Conservation (phyloP, 2,329 filamentous ascomycete species). For the Lachnellula suecica region DNA sequence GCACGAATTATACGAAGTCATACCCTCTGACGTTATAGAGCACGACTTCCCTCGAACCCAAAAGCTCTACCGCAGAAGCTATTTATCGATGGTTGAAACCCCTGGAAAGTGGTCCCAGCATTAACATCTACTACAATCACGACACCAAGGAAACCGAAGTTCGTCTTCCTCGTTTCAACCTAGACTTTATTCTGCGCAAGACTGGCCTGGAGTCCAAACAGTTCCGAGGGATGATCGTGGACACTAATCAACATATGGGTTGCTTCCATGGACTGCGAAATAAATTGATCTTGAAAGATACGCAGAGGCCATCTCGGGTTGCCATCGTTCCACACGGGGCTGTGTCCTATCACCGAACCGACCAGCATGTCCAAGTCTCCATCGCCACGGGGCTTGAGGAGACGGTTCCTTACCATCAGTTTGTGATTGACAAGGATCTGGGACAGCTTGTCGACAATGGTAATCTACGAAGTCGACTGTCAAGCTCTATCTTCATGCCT, state of each 20-base stretch:
- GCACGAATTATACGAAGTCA: conserved; percentile 11
- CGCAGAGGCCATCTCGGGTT: conserved; percentile 38
- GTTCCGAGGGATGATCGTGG: conserved; percentile 49
- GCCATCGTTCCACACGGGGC: conserved; percentile 54
- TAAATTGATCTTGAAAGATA: conserved; percentile 56
- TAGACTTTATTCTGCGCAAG: conserved; percentile 43
- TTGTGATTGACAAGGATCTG: conserved; percentile 48
- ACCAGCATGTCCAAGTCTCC: conserved; percentile 38
- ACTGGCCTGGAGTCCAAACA: conserved; percentile 44
- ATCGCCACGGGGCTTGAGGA: conserved; percentile 47
- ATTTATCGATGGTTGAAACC: conserved; percentile 36
- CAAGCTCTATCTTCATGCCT: conserved; percentile 50
- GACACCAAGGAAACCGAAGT: conserved; percentile 27
- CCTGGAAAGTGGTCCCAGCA: conserved; percentile 36
- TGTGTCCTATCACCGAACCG: conserved; percentile 25
- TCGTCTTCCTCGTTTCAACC: conserved; percentile 45
- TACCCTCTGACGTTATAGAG: conserved; percentile 8
- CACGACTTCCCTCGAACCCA: conserved; percentile 24
- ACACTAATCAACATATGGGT: conserved; percentile 46
- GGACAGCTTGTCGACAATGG: conserved; percentile 50
- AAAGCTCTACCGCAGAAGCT: conserved; percentile 34
- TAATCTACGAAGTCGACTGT: conserved; percentile 50
- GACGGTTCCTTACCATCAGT: conserved; percentile 49
- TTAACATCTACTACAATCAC: conserved; percentile 35
- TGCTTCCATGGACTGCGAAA: conserved; percentile 58